phyloP scores from a whole-genome alignment of 108 stramenopile genomes.

The Stephanodiscus triporus region DNA sequence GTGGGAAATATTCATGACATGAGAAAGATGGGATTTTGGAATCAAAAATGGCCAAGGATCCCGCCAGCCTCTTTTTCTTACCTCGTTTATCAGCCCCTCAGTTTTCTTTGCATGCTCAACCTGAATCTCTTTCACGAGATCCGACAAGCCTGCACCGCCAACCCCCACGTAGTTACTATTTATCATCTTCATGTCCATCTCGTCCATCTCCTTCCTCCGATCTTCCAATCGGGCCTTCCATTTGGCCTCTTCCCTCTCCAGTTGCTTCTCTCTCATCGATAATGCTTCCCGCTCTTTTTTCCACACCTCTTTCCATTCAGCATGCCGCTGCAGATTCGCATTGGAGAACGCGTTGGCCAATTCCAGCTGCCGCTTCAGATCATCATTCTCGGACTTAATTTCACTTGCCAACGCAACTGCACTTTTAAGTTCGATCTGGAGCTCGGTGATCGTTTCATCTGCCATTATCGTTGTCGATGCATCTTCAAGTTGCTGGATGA shows the following conservation, averaged over 20 bases:
- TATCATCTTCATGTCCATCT: conserved; percentile 10
- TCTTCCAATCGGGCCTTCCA: conserved; percentile 32
- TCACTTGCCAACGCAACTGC: conserved; percentile 10
- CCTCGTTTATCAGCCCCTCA: conserved; percentile 19
- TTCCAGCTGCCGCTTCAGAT: conserved; percentile 7
- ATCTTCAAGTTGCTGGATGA: neutral
- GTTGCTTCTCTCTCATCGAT: conserved; percentile 24
- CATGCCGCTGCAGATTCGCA: conserved; percentile 8
- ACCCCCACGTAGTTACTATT: neutral
- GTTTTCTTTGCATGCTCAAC: conserved; percentile 15
- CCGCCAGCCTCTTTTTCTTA: neutral
- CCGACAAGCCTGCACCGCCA: neutral
- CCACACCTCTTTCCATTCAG: conserved; percentile 37
- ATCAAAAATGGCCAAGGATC: neutral
- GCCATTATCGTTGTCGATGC: neutral
- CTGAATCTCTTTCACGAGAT: conserved; percentile 14
- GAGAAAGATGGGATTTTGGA: neutral
- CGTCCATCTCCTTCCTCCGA: conserved; percentile 13
- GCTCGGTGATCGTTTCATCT: neutral
- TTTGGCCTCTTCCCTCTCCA: conserved; percentile 17
- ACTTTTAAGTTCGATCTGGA: conserved; percentile 1
- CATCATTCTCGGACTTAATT: conserved; percentile 27
- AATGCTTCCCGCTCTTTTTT: conserved; percentile 37
- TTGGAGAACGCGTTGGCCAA: conserved; percentile 10
- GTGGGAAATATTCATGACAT: neutral